These are phyloP conservation scores for Chenopodium album DNA, from an alignment of 148 eudicot genomes.

Conservation along the genomic window DNA sequence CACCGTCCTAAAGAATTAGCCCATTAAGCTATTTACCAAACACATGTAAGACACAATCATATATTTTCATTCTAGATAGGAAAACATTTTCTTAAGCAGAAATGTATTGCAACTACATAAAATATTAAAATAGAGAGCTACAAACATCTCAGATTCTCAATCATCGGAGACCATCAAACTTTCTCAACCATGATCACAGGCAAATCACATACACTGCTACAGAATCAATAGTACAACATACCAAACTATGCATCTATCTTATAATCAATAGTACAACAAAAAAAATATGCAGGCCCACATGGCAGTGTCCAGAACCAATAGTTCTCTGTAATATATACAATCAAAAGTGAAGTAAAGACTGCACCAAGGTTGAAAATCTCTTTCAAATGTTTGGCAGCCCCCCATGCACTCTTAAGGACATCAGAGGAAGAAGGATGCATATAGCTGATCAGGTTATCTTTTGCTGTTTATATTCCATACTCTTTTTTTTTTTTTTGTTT, in stretches of 20 bases:
- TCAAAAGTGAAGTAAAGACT: not conserved
- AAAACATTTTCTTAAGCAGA: no score
- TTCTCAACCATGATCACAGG: not conserved
- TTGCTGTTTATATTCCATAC: not conserved
- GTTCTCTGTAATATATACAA: not conserved
- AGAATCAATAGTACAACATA: not conserved
- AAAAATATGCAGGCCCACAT: not conserved
- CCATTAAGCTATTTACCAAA: not conserved
- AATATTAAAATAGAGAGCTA: not conserved
- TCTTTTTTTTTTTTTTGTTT: not conserved
- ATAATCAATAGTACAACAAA: not conserved
- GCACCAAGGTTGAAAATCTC: not conserved
- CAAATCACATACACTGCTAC: not conserved
- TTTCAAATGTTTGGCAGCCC: not conserved
- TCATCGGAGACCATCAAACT: not conserved
- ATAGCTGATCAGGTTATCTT: not conserved
- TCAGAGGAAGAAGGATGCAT: constrained; percentile 1
- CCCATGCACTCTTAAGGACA: not conserved
- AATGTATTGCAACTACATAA: no score
- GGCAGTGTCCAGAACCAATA: not conserved
- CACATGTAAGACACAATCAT: not conserved
- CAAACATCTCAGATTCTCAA: not conserved
- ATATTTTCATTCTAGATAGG: no score
- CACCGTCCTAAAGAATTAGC: not conserved
- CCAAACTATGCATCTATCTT: not conserved